Base-by-base conservation (phyloP, 2,329 filamentous ascomycete genomes). In the Dactylellina sp. region DNA sequence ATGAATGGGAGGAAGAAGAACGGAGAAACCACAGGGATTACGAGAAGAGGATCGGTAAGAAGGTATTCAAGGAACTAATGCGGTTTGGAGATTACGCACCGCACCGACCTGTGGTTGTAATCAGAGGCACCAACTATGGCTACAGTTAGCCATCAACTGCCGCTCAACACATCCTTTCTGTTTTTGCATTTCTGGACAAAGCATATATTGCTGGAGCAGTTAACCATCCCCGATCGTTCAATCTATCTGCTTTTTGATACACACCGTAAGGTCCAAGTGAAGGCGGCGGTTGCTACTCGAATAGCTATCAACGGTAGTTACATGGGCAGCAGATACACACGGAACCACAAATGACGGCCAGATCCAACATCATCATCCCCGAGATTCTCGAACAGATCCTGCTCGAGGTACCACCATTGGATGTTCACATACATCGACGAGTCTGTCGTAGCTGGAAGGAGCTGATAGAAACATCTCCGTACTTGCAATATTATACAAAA, bases 1-100 rank as follows among this genome's bases (percentile, higher is more conserved):
- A 68, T 20, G 42, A 35, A n/a, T 68, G 63, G 63, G 63, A 68
- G 24, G 53, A 68, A n/a, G 40, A 66, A 20, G 62, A 68, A 7
- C 25, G 37, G 24, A 24, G 2, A 14, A 35, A 18, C n/a, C 63
- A 60, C 7, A 46, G 14, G 9, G 35, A 18, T 4, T 60, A 49
- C 16, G 63, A 68, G 25, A 46, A 28, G 32, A 2, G 12, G 1
- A 2, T 52, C 11, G 63, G 63, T n/a, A 60, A 57, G 20, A 68
- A 60, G 16, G 46, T 68, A 16, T 68, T 68, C 55, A 59, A 46
- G 20, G 63, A 68, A 25, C 42, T 68, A 16, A 20, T 68, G 37
- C 44, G 63, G 11, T 60, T 68, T 14, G 63, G 63, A 9, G 63
- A 68, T 22, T 68, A 68, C 12, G 44, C 20, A 2, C 63, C 63